Evolutionary conservation across 306 rosid species (phyloP), one percentile per base, ranked within the genome.

Genomic region (Abrus precatorius): DNA sequence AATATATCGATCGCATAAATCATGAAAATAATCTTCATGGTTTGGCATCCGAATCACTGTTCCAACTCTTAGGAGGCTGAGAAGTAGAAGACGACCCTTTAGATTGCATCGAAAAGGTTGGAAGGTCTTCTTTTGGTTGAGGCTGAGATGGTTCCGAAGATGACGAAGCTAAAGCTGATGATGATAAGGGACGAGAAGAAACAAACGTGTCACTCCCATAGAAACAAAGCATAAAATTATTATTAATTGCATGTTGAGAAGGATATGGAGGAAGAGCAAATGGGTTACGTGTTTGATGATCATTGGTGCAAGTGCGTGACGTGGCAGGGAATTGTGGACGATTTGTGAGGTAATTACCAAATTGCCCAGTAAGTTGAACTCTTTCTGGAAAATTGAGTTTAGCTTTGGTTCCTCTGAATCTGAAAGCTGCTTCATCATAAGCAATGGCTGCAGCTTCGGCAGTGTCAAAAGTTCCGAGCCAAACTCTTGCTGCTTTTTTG

Each of bases 381-480:
- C 90, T 85, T 84, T 92, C 97, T 0, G 97, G 97, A 72, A 92
- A 92, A 84, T 92, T 90, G 20, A 92, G 93, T 85, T 89, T 92
- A 11, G 97, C 97, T 80, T 92, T 92, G 90, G 79, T 85, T 72
- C 97, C 95, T 85, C 87, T 92, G 90, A 92, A 90, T 7, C 77
- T 57, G 33, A 90, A 88, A 79, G 97, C 95, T 1, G 97, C 95
- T 82, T 86, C 61, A 9, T 92, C 97, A 6, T 92, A 92, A 7
- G 97, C 97, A 40, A 85, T 76, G 0, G 97, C 95, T 0, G 97
- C 97, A 1, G 90, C 91, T 71, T 92, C 97, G 0, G 91, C 95
- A 0, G 91, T 85, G n/a, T 85, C 85, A 2, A 89, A 90, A 2
- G 97, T 92, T 14, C 97, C 97, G 0, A 92, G 89, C 97, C 97